Conservation (phyloP, 1,284 basidiomycete species). For the Leccinum variabile region DNA sequence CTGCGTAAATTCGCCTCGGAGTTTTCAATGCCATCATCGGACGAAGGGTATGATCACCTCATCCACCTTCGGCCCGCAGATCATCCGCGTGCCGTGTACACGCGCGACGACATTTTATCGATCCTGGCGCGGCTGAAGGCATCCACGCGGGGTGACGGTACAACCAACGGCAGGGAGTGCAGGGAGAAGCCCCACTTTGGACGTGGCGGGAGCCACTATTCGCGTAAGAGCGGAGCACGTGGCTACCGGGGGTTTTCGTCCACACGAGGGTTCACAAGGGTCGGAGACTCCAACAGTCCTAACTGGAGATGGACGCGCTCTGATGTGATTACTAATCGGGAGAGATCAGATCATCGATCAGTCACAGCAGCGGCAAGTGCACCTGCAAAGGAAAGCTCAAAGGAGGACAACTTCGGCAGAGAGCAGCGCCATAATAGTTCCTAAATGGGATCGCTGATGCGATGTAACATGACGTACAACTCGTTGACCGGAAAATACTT, state of each 20-base stretch:
- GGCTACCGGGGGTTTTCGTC: constrained; percentile 16
- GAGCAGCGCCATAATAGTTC: constrained; percentile 24
- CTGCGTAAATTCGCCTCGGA: constrained; percentile 60
- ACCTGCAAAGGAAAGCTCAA: constrained; percentile 31
- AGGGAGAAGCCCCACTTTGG: constrained; percentile 9
- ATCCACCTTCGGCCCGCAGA: constrained; percentile 53
- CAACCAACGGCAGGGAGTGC: constrained; percentile 8
- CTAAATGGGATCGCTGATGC: constrained; percentile 25
- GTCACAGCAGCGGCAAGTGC: constrained; percentile 7
- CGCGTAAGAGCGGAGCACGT: constrained; percentile 27
- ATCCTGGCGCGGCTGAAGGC: constrained; percentile 51
- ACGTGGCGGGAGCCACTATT: constrained; percentile 4
- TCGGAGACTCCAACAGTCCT: constrained; percentile 12
- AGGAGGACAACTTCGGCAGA: constrained; percentile 24
- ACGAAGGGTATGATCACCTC: constrained; percentile 64
- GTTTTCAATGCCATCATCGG: constrained; percentile 50
- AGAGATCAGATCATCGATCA: constrained; percentile 19
- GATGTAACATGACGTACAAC: constrained; percentile 26
- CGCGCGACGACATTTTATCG: constrained; percentile 48
- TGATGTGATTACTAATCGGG: constrained; percentile 15
- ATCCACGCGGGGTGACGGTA: constrained; percentile 26
- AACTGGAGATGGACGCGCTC: constrained; percentile 24
- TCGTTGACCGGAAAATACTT: constrained; percentile 15
- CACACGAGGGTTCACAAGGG: constrained; percentile 17
- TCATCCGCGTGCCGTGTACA: constrained; percentile 48